Conservation (phyloP, 2,329 filamentous ascomycete genomes). For the Arthrobotrys conoides region DNA sequence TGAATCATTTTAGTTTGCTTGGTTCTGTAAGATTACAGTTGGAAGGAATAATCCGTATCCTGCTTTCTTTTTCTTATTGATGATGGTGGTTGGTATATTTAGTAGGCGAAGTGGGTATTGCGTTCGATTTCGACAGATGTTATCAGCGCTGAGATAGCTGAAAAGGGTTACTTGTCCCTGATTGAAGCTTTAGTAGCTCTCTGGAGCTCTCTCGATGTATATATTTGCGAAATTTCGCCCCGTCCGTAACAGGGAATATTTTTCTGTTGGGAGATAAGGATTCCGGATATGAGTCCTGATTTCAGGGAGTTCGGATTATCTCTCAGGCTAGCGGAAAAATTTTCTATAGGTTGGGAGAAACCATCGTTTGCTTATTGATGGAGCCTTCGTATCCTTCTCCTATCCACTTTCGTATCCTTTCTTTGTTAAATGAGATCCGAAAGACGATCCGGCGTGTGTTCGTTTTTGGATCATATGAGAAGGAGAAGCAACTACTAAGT, state of each 20-base stretch:
- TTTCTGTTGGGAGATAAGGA: conserved; percentile 59
- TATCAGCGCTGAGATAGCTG: conserved; percentile 10
- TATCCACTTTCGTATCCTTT: background rate
- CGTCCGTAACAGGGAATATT: conserved; percentile 40
- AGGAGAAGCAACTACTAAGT: too few relatives aligned
- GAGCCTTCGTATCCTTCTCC: conserved; percentile 23
- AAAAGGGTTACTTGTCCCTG: background rate
- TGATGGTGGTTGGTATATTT: conserved; percentile 42
- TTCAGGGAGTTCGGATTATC: conserved; percentile 51
- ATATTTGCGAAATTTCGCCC: background rate
- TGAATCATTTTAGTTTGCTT: conserved; percentile 32
- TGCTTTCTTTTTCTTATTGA: background rate
- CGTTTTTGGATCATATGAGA: conserved; percentile 21
- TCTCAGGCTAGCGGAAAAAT: conserved; percentile 51
- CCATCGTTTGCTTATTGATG: conserved; percentile 15
- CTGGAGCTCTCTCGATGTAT: conserved; percentile 39
- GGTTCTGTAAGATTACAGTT: background rate
- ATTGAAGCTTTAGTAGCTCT: conserved; percentile 3
- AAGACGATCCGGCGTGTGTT: conserved; percentile 35
- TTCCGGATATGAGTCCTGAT: conserved; percentile 18
- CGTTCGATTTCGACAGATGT: conserved; percentile 17
- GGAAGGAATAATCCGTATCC: conserved; percentile 8
- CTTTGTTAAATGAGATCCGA: conserved; percentile 35
- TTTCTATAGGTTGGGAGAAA: conserved; percentile 52
- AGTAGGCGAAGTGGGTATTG: conserved; percentile 7